Percentiles rank a stretch among this genome's conserved stretches.
These are phyloP conservation scores for Yamadazyma endophytica DNA, from an alignment of 805 yeast species.

Conservation along the genomic window DNA sequence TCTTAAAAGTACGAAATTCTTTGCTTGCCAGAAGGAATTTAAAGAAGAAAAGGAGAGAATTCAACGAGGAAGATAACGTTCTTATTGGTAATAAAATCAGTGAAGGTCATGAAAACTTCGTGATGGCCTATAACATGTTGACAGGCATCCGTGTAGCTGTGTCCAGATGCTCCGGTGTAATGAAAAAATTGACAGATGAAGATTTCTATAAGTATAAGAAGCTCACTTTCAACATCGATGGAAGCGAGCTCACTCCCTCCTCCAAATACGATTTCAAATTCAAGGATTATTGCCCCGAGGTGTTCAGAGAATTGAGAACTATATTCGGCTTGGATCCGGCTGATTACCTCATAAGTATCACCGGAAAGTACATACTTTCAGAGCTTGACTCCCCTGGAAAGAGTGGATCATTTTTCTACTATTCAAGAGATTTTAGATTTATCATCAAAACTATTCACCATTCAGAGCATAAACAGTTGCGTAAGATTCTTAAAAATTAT, in stretches of 20 bases:
- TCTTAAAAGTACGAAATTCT: slow-evolving; percentile 48
- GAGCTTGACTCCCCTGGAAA: slow-evolving; percentile 96
- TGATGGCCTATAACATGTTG: slow-evolving; percentile 94
- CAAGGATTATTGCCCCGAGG: slow-evolving; percentile 94
- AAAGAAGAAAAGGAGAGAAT: slow-evolving; percentile 38
- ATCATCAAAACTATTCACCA: slow-evolving; percentile 96
- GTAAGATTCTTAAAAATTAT: slow-evolving; percentile 70
- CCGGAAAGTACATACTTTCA: slow-evolving; percentile 87
- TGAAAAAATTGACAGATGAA: slow-evolving; percentile 62
- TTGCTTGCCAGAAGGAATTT: slow-evolving; percentile 39
- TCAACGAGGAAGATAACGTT: slow-evolving; percentile 51
- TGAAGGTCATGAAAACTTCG: slow-evolving; percentile 92
- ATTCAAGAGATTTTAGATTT: slow-evolving; percentile 87
- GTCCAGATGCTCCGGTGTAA: slow-evolving; percentile 82
- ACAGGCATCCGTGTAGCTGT: slow-evolving; percentile 96
- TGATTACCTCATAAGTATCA: slow-evolving; percentile 86
- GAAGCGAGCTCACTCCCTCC: slow-evolving; percentile 87
- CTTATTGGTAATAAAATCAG: slow-evolving; percentile 76
- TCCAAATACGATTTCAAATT: slow-evolving; percentile 94
- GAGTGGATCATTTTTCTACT: slow-evolving; percentile 94
- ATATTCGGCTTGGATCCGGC: slow-evolving; percentile 91
- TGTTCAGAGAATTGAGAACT: slow-evolving; percentile 78
- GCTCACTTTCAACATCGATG: slow-evolving; percentile 80
- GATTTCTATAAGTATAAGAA: slow-evolving; percentile 76
- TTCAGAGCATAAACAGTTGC: slow-evolving; percentile 81